These are phyloP conservation scores for Planoprotostelium fungivorum DNA, from an alignment of 78 protist species.

Conservation along the genomic window DNA sequence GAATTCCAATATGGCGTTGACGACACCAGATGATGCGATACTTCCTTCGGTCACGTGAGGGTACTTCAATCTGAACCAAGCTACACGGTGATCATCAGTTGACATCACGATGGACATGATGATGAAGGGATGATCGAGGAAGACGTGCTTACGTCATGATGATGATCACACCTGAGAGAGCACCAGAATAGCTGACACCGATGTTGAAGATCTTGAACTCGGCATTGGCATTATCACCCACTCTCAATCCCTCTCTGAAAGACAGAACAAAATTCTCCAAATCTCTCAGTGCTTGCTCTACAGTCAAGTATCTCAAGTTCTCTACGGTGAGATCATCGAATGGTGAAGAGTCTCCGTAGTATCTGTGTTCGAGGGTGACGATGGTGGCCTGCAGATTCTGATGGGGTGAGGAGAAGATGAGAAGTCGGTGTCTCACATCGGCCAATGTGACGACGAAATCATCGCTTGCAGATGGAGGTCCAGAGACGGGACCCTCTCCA, in stretches of 20 bases:
- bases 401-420: not conserved
- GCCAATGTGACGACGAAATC: slow-evolving; percentile 35
- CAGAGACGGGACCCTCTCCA: slow-evolving; percentile 58
- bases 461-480: slow-evolving; percentile 12
- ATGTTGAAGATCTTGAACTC: slow-evolving; percentile 14
- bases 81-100: too few species aligned
- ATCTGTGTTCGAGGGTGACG: slow-evolving; percentile 80
- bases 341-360: slow-evolving; percentile 78
- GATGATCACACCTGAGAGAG: slow-evolving; percentile 39
- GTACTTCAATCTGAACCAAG: slow-evolving; percentile 28
- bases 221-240: not conserved
- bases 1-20: slow-evolving; percentile 43
- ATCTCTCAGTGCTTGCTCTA: slow-evolving; percentile 67
- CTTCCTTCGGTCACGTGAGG: slow-evolving; percentile 49
- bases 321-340: slow-evolving; percentile 27
- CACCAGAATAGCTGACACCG: slow-evolving; percentile 48
- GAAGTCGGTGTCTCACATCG: not conserved
- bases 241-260: not conserved
- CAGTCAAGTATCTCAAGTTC: slow-evolving; percentile 60
- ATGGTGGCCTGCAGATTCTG: slow-evolving; percentile 16
- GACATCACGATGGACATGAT: too few species aligned
- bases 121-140: too few species aligned
- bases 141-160: too few species aligned
- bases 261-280: slow-evolving; percentile 19
- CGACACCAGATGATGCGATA: slow-evolving; percentile 40